Evolutionary conservation across 257 asterid genomes (phyloP).

Genomic region (Fraxinus cuspidata): DNA sequence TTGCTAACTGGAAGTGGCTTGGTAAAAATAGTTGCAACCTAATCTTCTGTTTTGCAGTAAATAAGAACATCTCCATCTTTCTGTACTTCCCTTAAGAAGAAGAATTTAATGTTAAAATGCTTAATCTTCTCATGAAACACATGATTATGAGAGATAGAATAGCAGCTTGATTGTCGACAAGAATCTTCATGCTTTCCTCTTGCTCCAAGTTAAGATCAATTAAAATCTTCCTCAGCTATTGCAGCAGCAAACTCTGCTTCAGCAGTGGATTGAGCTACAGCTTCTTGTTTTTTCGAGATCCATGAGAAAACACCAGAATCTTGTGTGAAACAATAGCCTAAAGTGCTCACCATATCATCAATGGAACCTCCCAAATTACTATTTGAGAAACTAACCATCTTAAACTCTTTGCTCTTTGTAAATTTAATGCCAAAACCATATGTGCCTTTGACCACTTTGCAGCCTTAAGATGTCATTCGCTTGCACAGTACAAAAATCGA

Average conservation of each 20-base stretch:
- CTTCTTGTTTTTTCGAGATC: neutral
- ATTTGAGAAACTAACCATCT: neutral
- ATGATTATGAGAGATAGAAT: slow-evolving; percentile 8
- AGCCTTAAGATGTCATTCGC: neutral
- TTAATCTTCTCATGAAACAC: neutral
- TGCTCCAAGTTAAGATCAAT: neutral
- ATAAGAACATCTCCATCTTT: slow-evolving; percentile 1
- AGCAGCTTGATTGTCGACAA: slow-evolving; percentile 3
- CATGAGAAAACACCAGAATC: neutral
- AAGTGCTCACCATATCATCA: neutral
- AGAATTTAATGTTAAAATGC: neutral
- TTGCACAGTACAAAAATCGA: slow-evolving; percentile 12
- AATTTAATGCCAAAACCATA: neutral
- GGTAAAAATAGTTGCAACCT: neutral
- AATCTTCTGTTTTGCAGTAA: neutral
- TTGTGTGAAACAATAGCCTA: neutral
- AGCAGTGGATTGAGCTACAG: slow-evolving; percentile 11
- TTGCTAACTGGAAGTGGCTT: slow-evolving; percentile 1
- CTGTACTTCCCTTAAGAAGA: neutral
- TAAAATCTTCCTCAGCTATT: neutral
- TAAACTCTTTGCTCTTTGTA: slow-evolving; percentile 5
- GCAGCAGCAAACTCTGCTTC: slow-evolving; percentile 15
- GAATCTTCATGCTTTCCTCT: neutral
- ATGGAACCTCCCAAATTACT: neutral
- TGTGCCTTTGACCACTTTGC: no score